phyloP scores from a whole-genome alignment of 495 filamentous ascomycete genomes.

The Hypoxylon crocopeplum region DNA sequence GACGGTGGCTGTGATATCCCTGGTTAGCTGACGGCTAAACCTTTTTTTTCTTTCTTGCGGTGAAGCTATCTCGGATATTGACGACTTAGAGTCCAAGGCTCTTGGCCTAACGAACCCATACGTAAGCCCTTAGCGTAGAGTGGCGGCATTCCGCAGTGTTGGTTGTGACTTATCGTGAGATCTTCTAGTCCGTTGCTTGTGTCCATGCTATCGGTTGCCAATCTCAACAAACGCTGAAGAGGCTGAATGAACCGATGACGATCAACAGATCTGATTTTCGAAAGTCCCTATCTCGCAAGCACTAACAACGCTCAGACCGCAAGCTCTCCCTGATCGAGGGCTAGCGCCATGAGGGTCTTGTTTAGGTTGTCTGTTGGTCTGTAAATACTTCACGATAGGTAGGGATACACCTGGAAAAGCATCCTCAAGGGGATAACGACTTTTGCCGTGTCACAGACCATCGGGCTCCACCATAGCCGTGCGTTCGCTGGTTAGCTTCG shows the following conservation, averaged over 20 bases:
- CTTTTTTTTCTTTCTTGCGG: slow-evolving; percentile 15
- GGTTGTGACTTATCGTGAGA: slow-evolving; percentile 3
- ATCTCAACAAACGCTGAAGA: slow-evolving; percentile 13
- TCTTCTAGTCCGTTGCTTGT: slow-evolving; percentile 5
- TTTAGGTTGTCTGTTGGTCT: background rate
- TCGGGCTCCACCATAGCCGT: slow-evolving; percentile 25
- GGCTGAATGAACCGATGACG: slow-evolving; percentile 26
- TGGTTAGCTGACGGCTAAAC: background rate
- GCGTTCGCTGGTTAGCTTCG: slow-evolving; percentile 13
- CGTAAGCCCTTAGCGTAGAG: slow-evolving; percentile 6
- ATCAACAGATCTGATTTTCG: slow-evolving; percentile 26
- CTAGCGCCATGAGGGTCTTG: slow-evolving; percentile 12
- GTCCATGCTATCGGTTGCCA: slow-evolving; percentile 9
- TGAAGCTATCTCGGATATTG: slow-evolving; percentile 14
- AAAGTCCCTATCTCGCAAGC: slow-evolving; percentile 25
- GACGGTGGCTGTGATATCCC: slow-evolving; percentile 3
- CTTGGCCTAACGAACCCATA: background rate
- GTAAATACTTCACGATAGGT: slow-evolving; percentile 4
- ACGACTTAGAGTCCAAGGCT: slow-evolving; percentile 13
- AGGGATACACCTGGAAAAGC: slow-evolving; percentile 22
- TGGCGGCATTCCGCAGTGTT: background rate
- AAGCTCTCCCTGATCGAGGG: slow-evolving; percentile 6
- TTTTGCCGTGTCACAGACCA: slow-evolving; percentile 23
- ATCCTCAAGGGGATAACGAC: slow-evolving; percentile 14
- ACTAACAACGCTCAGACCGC: slow-evolving; percentile 20